phyloP scores from a whole-genome alignment of 148 eudicot species.

The Rhododendron simsii region DNA sequence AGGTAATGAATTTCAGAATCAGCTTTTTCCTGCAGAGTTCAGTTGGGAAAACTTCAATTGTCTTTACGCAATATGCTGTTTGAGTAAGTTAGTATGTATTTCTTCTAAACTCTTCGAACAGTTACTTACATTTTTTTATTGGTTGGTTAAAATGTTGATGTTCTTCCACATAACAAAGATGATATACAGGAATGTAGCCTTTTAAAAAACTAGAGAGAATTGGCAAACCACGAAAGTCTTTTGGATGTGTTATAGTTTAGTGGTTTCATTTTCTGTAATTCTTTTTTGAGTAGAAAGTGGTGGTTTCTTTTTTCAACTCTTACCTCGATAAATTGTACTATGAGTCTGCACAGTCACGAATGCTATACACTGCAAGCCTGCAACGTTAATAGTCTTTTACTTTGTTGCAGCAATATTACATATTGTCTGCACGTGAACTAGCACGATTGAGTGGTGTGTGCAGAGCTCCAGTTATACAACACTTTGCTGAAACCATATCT shows the following conservation, averaged over 20 bases:
- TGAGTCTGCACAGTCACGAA: background rate
- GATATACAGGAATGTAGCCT: background rate
- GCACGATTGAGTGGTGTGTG: conserved; percentile 47
- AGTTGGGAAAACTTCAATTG: background rate
- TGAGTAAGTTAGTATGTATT: background rate
- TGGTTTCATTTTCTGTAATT: background rate
- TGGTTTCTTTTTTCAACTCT: background rate
- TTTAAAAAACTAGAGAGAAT: background rate
- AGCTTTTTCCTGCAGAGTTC: background rate
- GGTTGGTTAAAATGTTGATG: background rate
- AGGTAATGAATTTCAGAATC: conserved; percentile 25
- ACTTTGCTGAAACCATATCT: conserved; percentile 58
- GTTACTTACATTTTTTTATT: background rate
- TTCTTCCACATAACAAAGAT: background rate
- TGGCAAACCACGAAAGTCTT: background rate
- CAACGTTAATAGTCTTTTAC: background rate
- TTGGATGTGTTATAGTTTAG: background rate
- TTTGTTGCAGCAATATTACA: conserved; percentile 45
- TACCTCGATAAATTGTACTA: background rate
- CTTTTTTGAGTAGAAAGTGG: background rate
- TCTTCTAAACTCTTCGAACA: background rate
- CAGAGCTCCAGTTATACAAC: conserved; percentile 60
- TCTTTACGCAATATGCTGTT: background rate
- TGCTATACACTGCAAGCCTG: background rate
- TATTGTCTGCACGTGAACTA: conserved; percentile 60